Percentiles rank a stretch among this genome's conserved stretches.
Conservation (phyloP, 1,139 yeast species). For the Blastobotrys niveus region DNA sequence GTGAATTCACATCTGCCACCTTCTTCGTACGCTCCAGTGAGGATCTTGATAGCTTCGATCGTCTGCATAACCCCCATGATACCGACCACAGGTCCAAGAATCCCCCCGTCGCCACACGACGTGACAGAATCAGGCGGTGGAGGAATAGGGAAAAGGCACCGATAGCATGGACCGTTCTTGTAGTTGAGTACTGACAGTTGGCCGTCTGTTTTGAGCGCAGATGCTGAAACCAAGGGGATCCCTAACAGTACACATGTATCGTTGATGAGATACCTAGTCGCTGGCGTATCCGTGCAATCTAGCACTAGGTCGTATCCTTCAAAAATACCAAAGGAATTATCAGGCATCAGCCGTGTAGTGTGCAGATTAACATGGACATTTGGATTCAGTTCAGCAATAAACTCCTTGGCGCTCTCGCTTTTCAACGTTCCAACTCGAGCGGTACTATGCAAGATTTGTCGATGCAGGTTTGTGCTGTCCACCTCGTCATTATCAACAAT, state of each 20-base stretch:
- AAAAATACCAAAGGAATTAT: slow-evolving; percentile 61
- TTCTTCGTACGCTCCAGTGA: slow-evolving; percentile 48
- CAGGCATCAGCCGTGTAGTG: slow-evolving; percentile 46
- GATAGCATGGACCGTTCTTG: slow-evolving; percentile 78
- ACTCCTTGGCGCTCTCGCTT: slow-evolving; percentile 67
- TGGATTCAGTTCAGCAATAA: slow-evolving; percentile 56
- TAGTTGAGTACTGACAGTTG: slow-evolving; percentile 75
- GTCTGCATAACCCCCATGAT: slow-evolving; percentile 87
- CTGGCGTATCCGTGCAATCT: slow-evolving; percentile 95
- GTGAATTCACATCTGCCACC: slow-evolving; percentile 42
- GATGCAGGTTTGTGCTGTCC: slow-evolving; percentile 76
- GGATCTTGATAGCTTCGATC: slow-evolving; percentile 70
- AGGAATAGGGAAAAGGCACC: slow-evolving; percentile 88
- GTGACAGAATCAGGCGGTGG: slow-evolving; percentile 81
- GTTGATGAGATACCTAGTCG: slow-evolving; percentile 76
- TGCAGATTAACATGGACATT: slow-evolving; percentile 51
- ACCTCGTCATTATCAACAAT: slow-evolving; percentile 84
- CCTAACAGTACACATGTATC: slow-evolving; percentile 72
- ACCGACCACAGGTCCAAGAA: slow-evolving; percentile 93
- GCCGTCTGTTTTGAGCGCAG: slow-evolving; percentile 89
- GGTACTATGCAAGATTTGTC: slow-evolving; percentile 78
- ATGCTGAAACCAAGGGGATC: slow-evolving; percentile 79
- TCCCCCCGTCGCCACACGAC: slow-evolving; percentile 92
- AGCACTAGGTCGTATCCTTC: slow-evolving; percentile 64
- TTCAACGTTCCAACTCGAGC: slow-evolving; percentile 62